A percentile compares a stretch with the other conserved stretches of the same genome.
phyloP scores from a whole-genome alignment of 2,329 filamentous ascomycete species.

The Trichoderma cornu-damae region DNA sequence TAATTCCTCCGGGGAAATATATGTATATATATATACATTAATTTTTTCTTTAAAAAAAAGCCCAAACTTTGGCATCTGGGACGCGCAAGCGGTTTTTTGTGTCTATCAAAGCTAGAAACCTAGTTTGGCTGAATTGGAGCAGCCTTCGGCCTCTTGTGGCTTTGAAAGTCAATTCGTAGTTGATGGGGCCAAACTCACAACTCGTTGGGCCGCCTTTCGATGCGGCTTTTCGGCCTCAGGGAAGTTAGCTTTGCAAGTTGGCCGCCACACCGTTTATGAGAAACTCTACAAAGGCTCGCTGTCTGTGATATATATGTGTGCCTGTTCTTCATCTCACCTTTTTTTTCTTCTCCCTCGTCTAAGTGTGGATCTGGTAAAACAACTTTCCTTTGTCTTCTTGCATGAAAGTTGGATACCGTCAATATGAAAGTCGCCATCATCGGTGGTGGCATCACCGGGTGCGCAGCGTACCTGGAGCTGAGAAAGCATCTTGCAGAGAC shows the following conservation, averaged over 20 bases:
- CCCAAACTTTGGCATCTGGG: not conserved
- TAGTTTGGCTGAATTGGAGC: no score
- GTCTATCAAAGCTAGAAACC: no score
- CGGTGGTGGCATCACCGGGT: constrained; percentile 27
- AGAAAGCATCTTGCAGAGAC: constrained; percentile 22
- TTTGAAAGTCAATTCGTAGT: not conserved
- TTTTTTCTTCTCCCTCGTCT: not conserved
- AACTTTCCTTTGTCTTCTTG: not conserved
- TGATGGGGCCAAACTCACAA: not conserved
- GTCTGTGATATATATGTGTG: not conserved
- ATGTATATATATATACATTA: no score
- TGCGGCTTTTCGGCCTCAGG: not conserved
- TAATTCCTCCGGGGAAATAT: not conserved
- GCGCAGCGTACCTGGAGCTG: constrained; percentile 25
- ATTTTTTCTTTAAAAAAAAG: no score
- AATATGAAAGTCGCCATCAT: constrained; percentile 27
- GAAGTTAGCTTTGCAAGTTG: constrained; percentile 17
- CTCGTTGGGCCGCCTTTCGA: not conserved
- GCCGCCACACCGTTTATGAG: constrained; percentile 1
- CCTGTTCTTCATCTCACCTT: not conserved
- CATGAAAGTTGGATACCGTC: not conserved
- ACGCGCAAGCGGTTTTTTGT: not conserved
- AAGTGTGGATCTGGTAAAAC: no score
- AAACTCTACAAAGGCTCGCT: constrained; percentile 5
- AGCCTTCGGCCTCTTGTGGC: no score